Conservation (phyloP, 1,284 basidiomycete species). For the Cryptococcus sp. region DNA sequence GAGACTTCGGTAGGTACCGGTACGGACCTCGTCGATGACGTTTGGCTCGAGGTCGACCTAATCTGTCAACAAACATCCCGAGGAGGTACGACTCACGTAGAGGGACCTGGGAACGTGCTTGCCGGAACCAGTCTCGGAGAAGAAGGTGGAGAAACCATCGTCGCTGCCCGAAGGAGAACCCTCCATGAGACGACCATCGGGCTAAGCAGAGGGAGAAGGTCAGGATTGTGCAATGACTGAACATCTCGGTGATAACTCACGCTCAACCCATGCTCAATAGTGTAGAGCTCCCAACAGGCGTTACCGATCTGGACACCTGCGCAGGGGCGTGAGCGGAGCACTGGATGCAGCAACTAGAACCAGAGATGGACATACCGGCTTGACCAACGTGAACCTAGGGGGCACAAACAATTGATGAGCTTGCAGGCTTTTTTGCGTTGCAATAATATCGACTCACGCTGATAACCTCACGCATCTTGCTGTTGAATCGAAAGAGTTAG, state of each 20-base stretch:
- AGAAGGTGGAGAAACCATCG: slow-evolving; percentile 85
- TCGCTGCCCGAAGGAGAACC: slow-evolving; percentile 74
- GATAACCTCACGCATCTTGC: slow-evolving; percentile 52
- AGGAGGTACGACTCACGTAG: slow-evolving; percentile 62
- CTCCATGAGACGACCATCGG: slow-evolving; percentile 84
- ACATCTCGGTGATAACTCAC: slow-evolving; percentile 58
- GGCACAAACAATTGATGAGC: not conserved
- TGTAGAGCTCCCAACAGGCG: slow-evolving; percentile 98
- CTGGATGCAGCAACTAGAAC: not conserved
- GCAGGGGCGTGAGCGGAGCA: not conserved
- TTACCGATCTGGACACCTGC: slow-evolving; percentile 74
- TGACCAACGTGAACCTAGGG: slow-evolving; percentile 54
- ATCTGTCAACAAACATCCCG: slow-evolving; percentile 31
- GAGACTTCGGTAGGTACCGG: slow-evolving; percentile 87
- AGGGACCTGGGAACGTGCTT: slow-evolving; percentile 98
- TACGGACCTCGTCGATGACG: slow-evolving; percentile 94
- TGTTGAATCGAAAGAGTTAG: slow-evolving; percentile 3
- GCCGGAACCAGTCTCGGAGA: slow-evolving; percentile 69
- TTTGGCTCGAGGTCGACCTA: slow-evolving; percentile 88
- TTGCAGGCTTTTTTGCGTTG: not conserved
- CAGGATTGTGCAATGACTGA: slow-evolving; percentile 12
- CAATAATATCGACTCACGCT: slow-evolving; percentile 37
- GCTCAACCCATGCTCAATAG: slow-evolving; percentile 94
- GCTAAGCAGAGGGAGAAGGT: slow-evolving; percentile 57
- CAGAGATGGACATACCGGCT: slow-evolving; percentile 43